Evolutionary conservation across 805 yeast genomes (phyloP), one percentile per base, ranked within the genome.

Genomic region (Candida nemodendra): DNA sequence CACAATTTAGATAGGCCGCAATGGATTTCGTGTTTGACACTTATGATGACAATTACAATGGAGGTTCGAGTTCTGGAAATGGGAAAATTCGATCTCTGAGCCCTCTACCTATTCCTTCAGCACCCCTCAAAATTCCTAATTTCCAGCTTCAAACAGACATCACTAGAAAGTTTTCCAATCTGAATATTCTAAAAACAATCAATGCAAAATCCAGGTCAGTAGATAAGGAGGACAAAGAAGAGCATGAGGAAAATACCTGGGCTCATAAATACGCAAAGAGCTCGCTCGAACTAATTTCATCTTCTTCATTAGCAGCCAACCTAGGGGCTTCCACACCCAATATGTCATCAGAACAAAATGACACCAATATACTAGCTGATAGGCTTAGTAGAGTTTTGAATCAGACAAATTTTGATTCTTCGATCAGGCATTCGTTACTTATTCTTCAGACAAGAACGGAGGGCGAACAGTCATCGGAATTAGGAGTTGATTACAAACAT

Each of bases 381-480:
- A 69, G 83, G 51, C 55, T 79, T 41, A 57, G 74, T 23, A 51
- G 82, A 40, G 74, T 79, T 14, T 51, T 79, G 50, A 65, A 71
- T 57, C 73, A 45, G 34, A 49, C 69, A 4, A 60, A 71, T 36
- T 64, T 67, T 36, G 75, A 72, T 43, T 45, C 64, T 2, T 59
- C 65, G 0, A 44, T 63, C 13, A 51, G 61, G 30, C 57, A 59
- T 14, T 65, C 57, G 29, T 47, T 52, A 42, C 32, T 38, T 44
- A 54, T 53, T 9, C 44, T 57, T 21, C 63, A 56, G 40, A 39
- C 41, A 31, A 51, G 51, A 40, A 54, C 58, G 40, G 47, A 69
- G 25, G 19, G 30, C n/a, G 44, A 44, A n/a, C 9, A 26, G 17
- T 24, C 26, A 5, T 37, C 36, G 7, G 47, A 35, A 4, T 14